Evolutionary conservation across 305 asterid species (phyloP), one percentile per base, ranked within the genome.

Genomic region (Stenogyne calaminthoides): DNA sequence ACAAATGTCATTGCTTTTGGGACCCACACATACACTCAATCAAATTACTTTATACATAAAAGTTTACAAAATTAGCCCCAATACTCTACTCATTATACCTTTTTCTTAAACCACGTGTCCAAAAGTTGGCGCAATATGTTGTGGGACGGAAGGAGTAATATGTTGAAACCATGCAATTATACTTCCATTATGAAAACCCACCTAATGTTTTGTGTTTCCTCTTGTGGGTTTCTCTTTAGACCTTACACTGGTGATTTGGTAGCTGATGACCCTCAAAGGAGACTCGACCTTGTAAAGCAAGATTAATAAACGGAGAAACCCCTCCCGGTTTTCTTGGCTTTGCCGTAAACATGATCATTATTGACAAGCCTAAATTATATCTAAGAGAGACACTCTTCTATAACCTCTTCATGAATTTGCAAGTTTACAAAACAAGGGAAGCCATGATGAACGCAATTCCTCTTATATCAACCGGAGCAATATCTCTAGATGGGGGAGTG

Each of bases 401-500:
- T 77, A 71, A 82, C 78, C 95, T 89, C 76, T 89, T 93, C 80
- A 81, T 84, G 25, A 80, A 64, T 64, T 68, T 88, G 84, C 98
- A 93, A 88, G 93, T 93, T 64, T 93, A 91, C 80, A 84, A 61
- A 76, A 75, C 96, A 47, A 84, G 90, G 77, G 86, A 80, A 72
- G 95, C 88, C 55, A 93, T 93, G 96, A 29, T 85, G 39, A 82
- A 81, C 64, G 96, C 95, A 64, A 81, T 59, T 49, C 72, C 92
- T 54, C 67, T 60, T 59, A 81, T 88, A 74, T 52, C 72, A 61
- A 63, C 76, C 73, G 97, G 96, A 67, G 97, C 97, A 69, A 68
- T 93, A 78, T 89, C 98, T 73, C 84, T 93, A 64, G 98, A 93
- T 37, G 97, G 97, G 77, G 98, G 98, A 72, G 65, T 89, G 58